phyloP scores from a whole-genome alignment of 2,329 filamentous ascomycete genomes.

The Coniochaeta prunicola region DNA sequence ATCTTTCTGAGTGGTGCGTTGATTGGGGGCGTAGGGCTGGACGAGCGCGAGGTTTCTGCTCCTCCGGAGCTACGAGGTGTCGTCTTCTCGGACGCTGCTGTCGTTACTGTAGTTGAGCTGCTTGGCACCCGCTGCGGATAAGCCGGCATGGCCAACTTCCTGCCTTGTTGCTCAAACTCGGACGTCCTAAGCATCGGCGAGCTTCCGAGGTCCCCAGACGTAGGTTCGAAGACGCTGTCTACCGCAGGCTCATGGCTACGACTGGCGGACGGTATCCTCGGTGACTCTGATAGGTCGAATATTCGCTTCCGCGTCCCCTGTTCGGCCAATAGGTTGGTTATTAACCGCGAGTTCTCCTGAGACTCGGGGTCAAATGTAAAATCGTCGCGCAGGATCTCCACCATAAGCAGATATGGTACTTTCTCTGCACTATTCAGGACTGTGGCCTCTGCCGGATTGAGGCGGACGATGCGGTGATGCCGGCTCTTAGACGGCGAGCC shows the following conservation, averaged over 20 bases:
- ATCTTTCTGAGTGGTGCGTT: conserved; percentile 50
- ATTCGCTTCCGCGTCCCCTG: conserved; percentile 51
- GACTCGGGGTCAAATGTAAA: conserved; percentile 76
- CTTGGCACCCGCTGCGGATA: conserved; percentile 51
- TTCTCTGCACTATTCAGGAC: conserved; percentile 83
- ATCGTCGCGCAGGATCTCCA: conserved; percentile 74
- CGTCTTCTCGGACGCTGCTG: conserved; percentile 50
- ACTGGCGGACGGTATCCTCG: conserved; percentile 37
- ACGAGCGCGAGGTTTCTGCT: conserved; percentile 60
- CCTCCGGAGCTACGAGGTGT: conserved; percentile 61
- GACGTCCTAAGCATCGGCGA: conserved; percentile 59
- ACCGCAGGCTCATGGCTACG: conserved; percentile 34
- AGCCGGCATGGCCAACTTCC: conserved; percentile 20
- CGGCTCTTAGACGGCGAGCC: conserved; percentile 67
- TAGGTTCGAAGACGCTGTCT: conserved; percentile 81
- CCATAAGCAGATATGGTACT: conserved; percentile 78
- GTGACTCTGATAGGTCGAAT: conserved; percentile 64
- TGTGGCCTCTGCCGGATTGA: conserved; percentile 78
- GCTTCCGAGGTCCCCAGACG: conserved; percentile 68
- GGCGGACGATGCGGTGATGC: conserved; percentile 74
- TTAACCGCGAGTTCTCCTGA: conserved; percentile 61
- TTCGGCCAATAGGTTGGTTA: conserved; percentile 50
- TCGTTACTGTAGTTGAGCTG: conserved; percentile 47
- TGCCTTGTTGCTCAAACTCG: conserved; percentile 31
- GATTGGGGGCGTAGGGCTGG: conserved; percentile 50